Evolutionary conservation across 2,329 filamentous ascomycete genomes (phyloP).

Genomic region (Fusarium pseudonygamai): DNA sequence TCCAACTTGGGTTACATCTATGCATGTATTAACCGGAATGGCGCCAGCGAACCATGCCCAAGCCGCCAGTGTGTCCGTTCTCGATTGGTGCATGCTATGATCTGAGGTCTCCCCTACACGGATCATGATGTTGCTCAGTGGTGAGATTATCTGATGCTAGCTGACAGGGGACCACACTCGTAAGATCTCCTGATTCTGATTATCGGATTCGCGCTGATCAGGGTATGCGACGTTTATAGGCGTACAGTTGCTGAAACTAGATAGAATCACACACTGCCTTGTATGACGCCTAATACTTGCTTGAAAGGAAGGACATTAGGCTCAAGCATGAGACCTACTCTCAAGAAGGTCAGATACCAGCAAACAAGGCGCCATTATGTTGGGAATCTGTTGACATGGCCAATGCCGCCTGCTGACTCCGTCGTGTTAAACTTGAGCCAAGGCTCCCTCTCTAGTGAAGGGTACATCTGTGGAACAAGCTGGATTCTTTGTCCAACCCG

Average conservation of each 20-base stretch:
- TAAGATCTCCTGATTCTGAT: conserved; percentile 33
- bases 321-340: background rate
- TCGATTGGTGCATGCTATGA: background rate
- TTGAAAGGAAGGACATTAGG: background rate
- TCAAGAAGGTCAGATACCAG: too few species aligned
- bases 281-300: background rate
- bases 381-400: background rate
- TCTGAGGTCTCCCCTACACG: background rate
- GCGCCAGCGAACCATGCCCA: background rate
- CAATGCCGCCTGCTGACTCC: background rate
- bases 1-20: conserved; percentile 5
- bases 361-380: background rate
- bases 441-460: background rate
- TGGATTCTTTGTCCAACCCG: background rate
- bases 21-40: background rate
- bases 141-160: background rate
- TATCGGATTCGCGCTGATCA: background rate
- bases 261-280: background rate
- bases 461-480: conserved; percentile 17
- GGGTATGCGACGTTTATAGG: background rate
- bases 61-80: background rate
- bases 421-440: conserved; percentile 6
- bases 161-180: conserved; percentile 14
- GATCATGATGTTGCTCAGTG: conserved; percentile 1
- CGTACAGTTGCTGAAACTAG: background rate